Percentiles rank a stretch among this genome's conserved stretches.
Evolutionary conservation across 2,329 filamentous ascomycete species (phyloP).

Genomic region (Fusarium brachygibbosum): DNA sequence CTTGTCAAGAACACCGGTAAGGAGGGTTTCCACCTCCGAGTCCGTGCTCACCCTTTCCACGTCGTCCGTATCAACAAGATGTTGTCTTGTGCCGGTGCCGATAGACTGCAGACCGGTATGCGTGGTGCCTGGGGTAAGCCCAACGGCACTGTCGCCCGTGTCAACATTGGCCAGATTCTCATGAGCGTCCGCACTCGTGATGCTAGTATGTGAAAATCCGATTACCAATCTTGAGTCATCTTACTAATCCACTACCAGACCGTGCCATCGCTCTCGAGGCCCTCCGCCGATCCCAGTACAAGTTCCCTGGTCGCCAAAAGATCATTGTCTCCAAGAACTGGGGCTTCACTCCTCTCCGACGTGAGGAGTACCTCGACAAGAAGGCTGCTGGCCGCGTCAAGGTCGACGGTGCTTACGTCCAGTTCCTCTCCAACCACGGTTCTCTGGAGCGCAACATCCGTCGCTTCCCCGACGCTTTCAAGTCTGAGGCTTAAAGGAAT

Average conservation of each 20-base stretch:
- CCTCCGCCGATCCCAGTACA: constrained; percentile 99
- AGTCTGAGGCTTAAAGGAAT: constrained; percentile 66
- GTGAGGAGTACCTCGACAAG: constrained; percentile 97
- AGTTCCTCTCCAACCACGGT: constrained; percentile 98
- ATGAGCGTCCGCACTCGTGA: constrained; percentile 98
- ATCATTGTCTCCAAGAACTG: constrained; percentile 99
- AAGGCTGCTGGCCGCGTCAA: constrained; percentile 94
- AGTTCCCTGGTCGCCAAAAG: constrained; percentile 99
- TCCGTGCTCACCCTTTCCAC: constrained; percentile 98
- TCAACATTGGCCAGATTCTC: constrained; percentile 99
- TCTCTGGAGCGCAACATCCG: constrained; percentile 87
- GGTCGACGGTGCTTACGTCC: constrained; percentile 98
- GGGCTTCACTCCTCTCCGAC: constrained; percentile 98
- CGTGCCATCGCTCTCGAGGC: constrained; percentile 96
- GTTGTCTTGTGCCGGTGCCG: constrained; percentile 99
- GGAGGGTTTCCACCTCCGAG: constrained; percentile 80
- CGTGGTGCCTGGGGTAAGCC: constrained; percentile 99
- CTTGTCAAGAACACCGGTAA: constrained; percentile 79
- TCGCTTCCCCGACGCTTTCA: constrained; percentile 95
- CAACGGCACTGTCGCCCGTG: constrained; percentile 98
- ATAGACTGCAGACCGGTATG: constrained; percentile 99
- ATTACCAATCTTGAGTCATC: constrained; percentile 23
- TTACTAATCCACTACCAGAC: constrained; percentile 66
- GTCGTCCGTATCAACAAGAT: constrained; percentile 99
- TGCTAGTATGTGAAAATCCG: constrained; percentile 71